These are phyloP conservation scores for Peniophora sp. DNA, from an alignment of 1,284 basidiomycete genomes.

Conservation along the genomic window DNA sequence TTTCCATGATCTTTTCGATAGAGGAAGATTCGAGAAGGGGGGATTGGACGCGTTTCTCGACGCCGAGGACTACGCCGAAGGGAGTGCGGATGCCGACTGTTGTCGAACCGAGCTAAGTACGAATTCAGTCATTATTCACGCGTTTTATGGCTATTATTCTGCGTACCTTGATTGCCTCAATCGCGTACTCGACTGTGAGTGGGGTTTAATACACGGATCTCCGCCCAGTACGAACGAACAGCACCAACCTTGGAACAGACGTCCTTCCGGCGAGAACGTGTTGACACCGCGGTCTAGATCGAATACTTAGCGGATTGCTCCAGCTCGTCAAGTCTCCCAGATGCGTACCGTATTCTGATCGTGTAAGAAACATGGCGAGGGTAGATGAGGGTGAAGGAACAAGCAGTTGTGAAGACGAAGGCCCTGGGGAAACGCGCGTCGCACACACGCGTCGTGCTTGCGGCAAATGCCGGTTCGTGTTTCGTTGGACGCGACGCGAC, in stretches of 20 bases:
- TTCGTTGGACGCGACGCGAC: neutral
- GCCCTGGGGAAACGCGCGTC: too few species aligned
- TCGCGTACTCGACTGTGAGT: slow-evolving; percentile 92
- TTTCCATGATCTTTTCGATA: slow-evolving; percentile 99
- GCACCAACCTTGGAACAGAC: slow-evolving; percentile 77
- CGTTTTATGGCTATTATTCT: slow-evolving; percentile 5
- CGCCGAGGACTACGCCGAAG: slow-evolving; percentile 88
- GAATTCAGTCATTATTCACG: neutral
- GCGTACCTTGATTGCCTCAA: slow-evolving; percentile 92
- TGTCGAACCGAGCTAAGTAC: slow-evolving; percentile 86
- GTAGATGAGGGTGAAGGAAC: neutral
- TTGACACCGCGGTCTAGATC: slow-evolving; percentile 89
- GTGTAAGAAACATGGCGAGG: slow-evolving; percentile 75
- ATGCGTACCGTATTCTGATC: slow-evolving; percentile 80
- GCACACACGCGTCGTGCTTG: too few species aligned
- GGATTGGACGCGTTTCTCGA: slow-evolving; percentile 98
- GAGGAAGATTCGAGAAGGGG: slow-evolving; percentile 92
- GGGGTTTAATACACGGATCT: neutral
- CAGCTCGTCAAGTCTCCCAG: slow-evolving; percentile 1
- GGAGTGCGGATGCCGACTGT: slow-evolving; percentile 89
- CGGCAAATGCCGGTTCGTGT: too few species aligned
- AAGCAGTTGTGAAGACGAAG: too few species aligned
- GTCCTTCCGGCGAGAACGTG: slow-evolving; percentile 97
- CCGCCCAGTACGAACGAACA: neutral
- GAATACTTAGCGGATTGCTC: neutral